phyloP scores from a whole-genome alignment of 257 asterid species.

The Hygrophila difformis region DNA sequence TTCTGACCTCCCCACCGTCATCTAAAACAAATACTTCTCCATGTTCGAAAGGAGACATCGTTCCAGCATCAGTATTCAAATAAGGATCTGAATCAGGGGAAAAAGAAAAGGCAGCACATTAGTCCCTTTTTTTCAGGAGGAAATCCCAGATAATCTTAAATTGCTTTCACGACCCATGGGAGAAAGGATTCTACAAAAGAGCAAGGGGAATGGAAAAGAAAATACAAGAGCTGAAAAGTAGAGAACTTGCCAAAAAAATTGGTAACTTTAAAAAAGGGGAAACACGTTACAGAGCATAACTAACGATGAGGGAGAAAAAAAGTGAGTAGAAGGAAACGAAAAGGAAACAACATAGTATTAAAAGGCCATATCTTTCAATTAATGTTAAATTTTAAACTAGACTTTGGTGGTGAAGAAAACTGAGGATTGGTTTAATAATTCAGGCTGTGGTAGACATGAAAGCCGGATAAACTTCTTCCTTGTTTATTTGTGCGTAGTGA shows the following conservation, averaged over 20 bases:
- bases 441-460: background rate
- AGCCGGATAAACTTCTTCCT: no score
- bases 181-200: background rate
- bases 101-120: background rate
- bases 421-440: background rate
- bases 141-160: background rate
- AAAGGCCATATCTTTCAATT: background rate
- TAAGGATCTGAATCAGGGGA: constrained; percentile 68
- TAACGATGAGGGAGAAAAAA: no score
- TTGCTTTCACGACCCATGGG: no score
- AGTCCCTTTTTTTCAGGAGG: no score
- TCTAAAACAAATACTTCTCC: constrained; percentile 92
- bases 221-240: background rate
- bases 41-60: constrained; percentile 97
- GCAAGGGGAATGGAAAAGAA: background rate
- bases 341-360: background rate
- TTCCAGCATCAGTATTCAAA: constrained; percentile 89
- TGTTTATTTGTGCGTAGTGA: background rate
- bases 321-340: no score
- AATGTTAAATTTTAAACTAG: background rate
- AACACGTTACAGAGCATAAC: no score
- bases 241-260: no score
- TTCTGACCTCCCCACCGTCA: constrained; percentile 96
- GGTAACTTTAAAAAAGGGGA: no score
- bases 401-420: background rate